phyloP scores from a whole-genome alignment of 306 rosid species.

The Ochetophila trinervis region DNA sequence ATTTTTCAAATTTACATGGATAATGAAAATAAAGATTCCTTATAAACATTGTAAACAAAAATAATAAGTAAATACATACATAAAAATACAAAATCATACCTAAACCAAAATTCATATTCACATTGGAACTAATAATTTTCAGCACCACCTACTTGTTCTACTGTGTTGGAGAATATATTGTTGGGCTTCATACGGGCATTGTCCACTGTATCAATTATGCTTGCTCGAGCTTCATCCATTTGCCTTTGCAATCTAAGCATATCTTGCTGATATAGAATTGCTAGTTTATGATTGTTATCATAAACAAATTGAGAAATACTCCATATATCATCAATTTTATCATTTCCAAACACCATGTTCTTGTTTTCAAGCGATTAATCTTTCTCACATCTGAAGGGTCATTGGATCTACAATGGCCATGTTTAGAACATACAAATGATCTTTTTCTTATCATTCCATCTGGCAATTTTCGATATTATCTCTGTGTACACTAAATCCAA shows the following conservation, averaged over 20 bases:
- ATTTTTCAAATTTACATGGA: no score
- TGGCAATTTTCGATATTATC: background rate
- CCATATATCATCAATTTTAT: background rate
- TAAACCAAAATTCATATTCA: no score
- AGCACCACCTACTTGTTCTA: background rate
- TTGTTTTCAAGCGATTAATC: background rate
- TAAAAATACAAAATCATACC: no score
- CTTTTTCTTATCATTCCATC: background rate
- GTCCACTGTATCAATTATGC: background rate
- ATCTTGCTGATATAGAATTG: background rate
- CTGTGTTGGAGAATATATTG: background rate
- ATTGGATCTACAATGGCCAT: background rate
- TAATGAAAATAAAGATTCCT: no score
- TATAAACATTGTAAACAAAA: no score
- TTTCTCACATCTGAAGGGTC: background rate
- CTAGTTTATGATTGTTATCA: background rate
- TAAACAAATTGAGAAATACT: background rate
- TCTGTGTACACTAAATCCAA: background rate
- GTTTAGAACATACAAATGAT: background rate
- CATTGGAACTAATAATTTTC: background rate
- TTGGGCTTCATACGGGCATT: background rate
- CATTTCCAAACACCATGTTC: constrained; percentile 3
- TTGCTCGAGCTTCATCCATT: background rate
- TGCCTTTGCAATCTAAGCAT: background rate
- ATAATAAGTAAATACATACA: no score